phyloP scores from a whole-genome alignment of 106 monocot genomes.

The Acorus calamus region DNA sequence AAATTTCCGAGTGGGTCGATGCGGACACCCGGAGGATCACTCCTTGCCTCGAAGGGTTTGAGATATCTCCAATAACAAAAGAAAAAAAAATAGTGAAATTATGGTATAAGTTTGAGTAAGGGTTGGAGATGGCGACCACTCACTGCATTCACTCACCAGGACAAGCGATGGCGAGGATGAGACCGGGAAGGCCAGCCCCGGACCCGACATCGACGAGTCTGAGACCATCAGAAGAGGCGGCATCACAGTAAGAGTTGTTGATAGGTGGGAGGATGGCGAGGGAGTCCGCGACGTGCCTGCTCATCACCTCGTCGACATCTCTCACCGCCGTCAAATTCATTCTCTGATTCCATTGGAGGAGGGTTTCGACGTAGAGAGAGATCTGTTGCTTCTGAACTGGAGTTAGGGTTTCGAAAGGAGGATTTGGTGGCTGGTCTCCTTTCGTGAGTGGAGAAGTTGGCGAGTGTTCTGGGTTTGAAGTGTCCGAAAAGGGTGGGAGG shows the following conservation, averaged over 20 bases:
- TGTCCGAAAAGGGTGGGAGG: not conserved
- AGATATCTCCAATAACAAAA: no score
- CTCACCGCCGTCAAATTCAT: conserved; percentile 92
- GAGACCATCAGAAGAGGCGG: conserved; percentile 23
- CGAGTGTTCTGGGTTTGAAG: not conserved
- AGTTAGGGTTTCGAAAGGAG: conserved; percentile 33
- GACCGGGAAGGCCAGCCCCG: conserved; percentile 78
- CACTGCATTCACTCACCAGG: conserved; percentile 29
- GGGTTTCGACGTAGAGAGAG: conserved; percentile 50
- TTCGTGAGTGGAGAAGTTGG: not conserved
- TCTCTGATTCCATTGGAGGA: conserved; percentile 92
- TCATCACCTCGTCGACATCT: conserved; percentile 73
- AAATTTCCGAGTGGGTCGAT: no score
- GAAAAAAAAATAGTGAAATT: no score
- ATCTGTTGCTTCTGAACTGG: conserved; percentile 56
- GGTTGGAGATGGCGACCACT: not conserved
- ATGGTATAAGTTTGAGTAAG: not conserved
- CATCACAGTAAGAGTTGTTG: conserved; percentile 27
- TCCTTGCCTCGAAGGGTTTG: no score
- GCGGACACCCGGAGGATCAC: no score
- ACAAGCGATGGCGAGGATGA: conserved; percentile 74
- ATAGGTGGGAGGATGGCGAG: conserved; percentile 62
- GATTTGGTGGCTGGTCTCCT: not conserved
- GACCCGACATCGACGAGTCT: conserved; percentile 83
- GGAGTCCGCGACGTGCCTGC: conserved; percentile 82